These are phyloP conservation scores for Leccinum rimulosum DNA, from an alignment of 768 basidiomycete species.

Conservation along the genomic window DNA sequence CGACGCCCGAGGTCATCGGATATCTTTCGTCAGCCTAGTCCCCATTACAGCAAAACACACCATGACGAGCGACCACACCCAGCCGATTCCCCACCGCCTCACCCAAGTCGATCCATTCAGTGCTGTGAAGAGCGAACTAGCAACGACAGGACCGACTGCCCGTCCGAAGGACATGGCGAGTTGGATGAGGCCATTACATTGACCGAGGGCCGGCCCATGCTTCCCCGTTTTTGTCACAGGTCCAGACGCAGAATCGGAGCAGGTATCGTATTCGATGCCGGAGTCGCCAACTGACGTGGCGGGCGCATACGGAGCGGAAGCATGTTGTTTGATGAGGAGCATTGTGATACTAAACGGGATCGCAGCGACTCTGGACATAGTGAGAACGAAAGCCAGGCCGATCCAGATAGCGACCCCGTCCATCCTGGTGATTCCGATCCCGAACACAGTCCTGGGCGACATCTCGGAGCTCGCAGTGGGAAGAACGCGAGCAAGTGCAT, in stretches of 20 bases:
- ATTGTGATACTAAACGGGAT: conserved; percentile 48
- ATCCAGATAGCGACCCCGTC: conserved; percentile 41
- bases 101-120: conserved; percentile 15
- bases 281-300: not conserved
- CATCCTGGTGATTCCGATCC: not conserved
- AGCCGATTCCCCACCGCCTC: conserved; percentile 1
- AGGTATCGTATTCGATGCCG: not conserved
- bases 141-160: conserved; percentile 52
- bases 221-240: not conserved
- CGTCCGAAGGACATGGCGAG: conserved; percentile 54
- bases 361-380: conserved; percentile 28
- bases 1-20: not conserved
- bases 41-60: conserved; percentile 9
- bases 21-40: conserved; percentile 7
- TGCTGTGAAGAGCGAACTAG: conserved; percentile 32
- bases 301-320: conserved; percentile 31
- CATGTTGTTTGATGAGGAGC: conserved; percentile 52
- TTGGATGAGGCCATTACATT: conserved; percentile 54
- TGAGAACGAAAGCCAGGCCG: conserved; percentile 42
- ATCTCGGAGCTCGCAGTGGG: not conserved
- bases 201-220: not conserved
- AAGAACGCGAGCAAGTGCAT: not conserved
- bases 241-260: not conserved
- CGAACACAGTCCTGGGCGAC: not conserved
- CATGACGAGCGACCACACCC: conserved; percentile 21